Evolutionary conservation across 179 eudicot species (phyloP).

Genomic region (Vitellaria paradoxa): DNA sequence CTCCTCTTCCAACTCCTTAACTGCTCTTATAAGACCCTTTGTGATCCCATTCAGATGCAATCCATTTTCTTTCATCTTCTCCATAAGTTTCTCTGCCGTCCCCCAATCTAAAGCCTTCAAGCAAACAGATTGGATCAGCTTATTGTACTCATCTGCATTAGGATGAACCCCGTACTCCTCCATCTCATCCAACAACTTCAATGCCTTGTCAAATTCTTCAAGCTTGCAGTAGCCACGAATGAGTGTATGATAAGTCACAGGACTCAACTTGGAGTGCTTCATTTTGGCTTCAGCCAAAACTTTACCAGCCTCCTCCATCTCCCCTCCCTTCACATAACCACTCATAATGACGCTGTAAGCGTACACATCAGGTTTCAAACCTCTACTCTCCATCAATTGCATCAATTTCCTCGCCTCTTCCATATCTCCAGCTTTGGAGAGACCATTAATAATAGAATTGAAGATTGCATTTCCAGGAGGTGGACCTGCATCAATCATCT

Average conservation of each 20-base stretch:
- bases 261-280: constrained; percentile 60
- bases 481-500: constrained; percentile 82
- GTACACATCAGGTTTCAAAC: constrained; percentile 86
- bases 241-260: constrained; percentile 62
- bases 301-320: constrained; percentile 74
- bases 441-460: constrained; percentile 49
- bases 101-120: constrained; percentile 83
- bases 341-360: constrained; percentile 78
- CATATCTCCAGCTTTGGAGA: constrained; percentile 70
- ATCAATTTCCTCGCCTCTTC: constrained; percentile 57
- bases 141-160: constrained; percentile 75
- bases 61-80: constrained; percentile 66
- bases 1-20: constrained; percentile 69
- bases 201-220: constrained; percentile 66
- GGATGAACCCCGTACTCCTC: constrained; percentile 62
- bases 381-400: constrained; percentile 68
- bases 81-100: constrained; percentile 65
- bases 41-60: constrained; percentile 67
- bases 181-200: constrained; percentile 68
- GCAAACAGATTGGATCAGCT: constrained; percentile 84
- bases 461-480: constrained; percentile 84
- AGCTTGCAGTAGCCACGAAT: constrained; percentile 93
- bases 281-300: constrained; percentile 66
- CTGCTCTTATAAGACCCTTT: constrained; percentile 63
- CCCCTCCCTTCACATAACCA: constrained; percentile 72